Evolutionary conservation across 371 early-diverging fungal species (phyloP).

Genomic region (Capniomyces stellatus): DNA sequence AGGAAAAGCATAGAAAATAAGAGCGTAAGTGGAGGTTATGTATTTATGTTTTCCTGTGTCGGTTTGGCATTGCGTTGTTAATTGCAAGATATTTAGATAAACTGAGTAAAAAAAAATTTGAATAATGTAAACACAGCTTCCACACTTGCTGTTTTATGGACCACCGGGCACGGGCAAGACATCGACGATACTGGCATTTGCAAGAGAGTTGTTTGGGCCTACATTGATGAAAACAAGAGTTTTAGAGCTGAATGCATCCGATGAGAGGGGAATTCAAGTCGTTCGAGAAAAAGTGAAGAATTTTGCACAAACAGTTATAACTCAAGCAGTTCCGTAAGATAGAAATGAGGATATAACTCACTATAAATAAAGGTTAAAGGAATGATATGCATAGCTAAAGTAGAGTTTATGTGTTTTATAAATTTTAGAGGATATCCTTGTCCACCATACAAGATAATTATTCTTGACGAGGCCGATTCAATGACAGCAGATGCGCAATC

Average conservation of each 20-base stretch:
- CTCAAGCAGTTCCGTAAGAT: conserved; percentile 21
- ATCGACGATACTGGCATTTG: conserved; percentile 85
- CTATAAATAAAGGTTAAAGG: too few relatives aligned
- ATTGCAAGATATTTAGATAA: neutral
- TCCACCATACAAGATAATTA: conserved; percentile 71
- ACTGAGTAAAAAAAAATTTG: neutral
- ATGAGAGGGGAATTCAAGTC: conserved; percentile 96
- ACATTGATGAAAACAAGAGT: conserved; percentile 57
- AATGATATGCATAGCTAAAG: too few relatives aligned
- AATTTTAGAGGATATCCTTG: conserved; percentile 1
- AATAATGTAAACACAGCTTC: conserved; percentile 33
- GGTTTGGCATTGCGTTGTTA: too few relatives aligned
- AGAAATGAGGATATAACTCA: conserved; percentile 11
- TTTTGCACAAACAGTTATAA: conserved; percentile 72
- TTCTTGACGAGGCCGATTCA: conserved; percentile 99
- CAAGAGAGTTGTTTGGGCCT: conserved; percentile 75
- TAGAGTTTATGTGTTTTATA: too few relatives aligned
- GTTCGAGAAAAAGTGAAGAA: conserved; percentile 93
- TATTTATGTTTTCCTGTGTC: neutral
- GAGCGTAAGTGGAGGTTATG: conserved; percentile 27
- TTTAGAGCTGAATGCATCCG: conserved; percentile 97
- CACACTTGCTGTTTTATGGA: conserved; percentile 97
- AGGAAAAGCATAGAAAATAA: conserved; percentile 64
- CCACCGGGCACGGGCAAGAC: conserved; percentile 99
- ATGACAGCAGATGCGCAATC: conserved; percentile 98